These are phyloP conservation scores for Ganoderma meredithae DNA, from an alignment of 1,284 basidiomycete genomes.

Conservation along the genomic window DNA sequence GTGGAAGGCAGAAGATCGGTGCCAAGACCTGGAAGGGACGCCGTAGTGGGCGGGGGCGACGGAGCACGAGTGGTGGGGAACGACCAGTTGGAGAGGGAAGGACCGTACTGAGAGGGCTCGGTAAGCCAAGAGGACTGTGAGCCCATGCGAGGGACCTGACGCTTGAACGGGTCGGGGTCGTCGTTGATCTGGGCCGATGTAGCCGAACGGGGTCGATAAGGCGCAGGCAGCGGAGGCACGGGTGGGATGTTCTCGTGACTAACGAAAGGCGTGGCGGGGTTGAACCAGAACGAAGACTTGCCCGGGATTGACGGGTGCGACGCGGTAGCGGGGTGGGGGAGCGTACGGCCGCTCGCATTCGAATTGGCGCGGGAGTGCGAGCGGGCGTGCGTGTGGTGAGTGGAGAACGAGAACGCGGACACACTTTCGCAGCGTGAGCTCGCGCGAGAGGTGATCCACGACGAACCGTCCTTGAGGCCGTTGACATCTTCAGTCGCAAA, in stretches of 20 bases:
- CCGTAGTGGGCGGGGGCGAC: conserved; percentile 36
- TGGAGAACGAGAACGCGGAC: conserved; percentile 76
- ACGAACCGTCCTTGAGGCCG: conserved; percentile 70
- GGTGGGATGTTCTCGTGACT: conserved; percentile 55
- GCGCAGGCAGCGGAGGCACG: conserved; percentile 68
- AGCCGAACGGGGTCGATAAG: conserved; percentile 56
- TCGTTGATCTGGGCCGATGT: conserved; percentile 47
- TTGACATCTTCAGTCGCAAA: conserved; percentile 75
- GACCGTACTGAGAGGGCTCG: conserved; percentile 63
- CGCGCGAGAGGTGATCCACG: conserved; percentile 76
- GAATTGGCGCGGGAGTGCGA: conserved; percentile 36
- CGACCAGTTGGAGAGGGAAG: conserved; percentile 69
- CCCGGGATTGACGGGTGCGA: conserved; percentile 57
- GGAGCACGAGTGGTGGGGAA: conserved; percentile 57
- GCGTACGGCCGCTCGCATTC: conserved; percentile 45
- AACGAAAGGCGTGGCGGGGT: conserved; percentile 47
- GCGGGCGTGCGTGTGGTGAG: conserved; percentile 53
- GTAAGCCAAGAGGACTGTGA: conserved; percentile 78
- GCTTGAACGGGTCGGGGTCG: conserved; percentile 70
- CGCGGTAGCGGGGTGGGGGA: conserved; percentile 47
- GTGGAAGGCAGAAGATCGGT: conserved; percentile 49
- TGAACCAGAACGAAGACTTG: conserved; percentile 70
- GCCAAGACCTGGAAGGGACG: conserved; percentile 46
- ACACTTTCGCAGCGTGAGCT: conserved; percentile 63
- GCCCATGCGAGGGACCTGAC: conserved; percentile 56